Evolutionary conservation across 2,329 filamentous ascomycete species (phyloP), one percentile per base, ranked within the genome.

Genomic region (Ophiostoma ulmi): DNA sequence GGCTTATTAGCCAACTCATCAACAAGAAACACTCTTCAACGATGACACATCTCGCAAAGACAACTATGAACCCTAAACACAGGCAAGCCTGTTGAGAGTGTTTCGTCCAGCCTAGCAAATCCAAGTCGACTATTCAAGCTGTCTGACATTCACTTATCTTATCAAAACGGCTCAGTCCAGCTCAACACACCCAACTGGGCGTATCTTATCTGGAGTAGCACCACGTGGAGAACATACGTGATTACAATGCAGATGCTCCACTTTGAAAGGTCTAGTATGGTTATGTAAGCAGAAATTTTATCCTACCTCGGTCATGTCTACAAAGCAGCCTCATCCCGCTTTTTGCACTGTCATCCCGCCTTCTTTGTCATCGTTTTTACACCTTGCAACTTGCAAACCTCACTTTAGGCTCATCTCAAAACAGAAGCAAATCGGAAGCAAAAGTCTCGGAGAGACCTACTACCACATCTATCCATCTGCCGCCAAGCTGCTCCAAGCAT

Each of bases 211-310:
- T 55, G 41, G 55, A 52, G 38, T 26, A 63, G 36, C 35, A 61
- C 70, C 72, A 73, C 72, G 72, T 73, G 72, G 70, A 63, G 63
- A 39, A 65, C 36, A 7, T 35, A 14, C 61, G 61, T 22, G 61
- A 38, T 38, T 38, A 31, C 52, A 11, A 22, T 10, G n/a, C 22
- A 58, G 22, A 14, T 20, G 7, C 20, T 65, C 63, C 35, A 65
- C 36, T 65, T 38, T 39, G 17, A 14, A 35, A 63, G 1, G 3
- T 6, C 20, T n/a, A 14, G 5, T 3, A 35, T 17, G 5, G 3
- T 65, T 65, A 65, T 17, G 8, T 65, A 65, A 65, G 22, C 36
- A 39, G 1, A 11, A 20, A 17, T 35, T 61, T 31, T 63, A 35
- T 52, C 44, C 58, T 8, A 48, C 17, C 44, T 20, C 14, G 17